These are phyloP conservation scores for Solanum tarijense DNA, from an alignment of 257 asterid species.

Conservation along the genomic window DNA sequence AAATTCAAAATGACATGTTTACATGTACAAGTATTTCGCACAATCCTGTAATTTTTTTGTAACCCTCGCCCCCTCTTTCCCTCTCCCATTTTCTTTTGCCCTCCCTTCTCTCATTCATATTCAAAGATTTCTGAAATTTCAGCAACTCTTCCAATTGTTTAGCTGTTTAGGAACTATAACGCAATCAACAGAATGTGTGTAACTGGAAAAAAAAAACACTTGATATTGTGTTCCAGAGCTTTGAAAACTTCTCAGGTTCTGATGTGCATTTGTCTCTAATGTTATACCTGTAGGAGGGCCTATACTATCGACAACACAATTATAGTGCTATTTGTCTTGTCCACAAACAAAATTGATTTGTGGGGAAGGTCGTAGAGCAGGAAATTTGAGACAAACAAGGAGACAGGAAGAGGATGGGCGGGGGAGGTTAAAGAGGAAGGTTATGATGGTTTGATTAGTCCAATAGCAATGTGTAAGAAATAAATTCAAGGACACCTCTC, in stretches of 20 bases:
- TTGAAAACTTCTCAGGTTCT: not conserved
- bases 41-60: not conserved
- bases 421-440: not conserved
- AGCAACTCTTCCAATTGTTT: not conserved
- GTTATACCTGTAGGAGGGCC: not conserved
- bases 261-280: not conserved
- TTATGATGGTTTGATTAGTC: not conserved
- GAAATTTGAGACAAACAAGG: not conserved
- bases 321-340: not conserved
- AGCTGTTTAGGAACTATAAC: not conserved
- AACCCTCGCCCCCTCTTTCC: not conserved
- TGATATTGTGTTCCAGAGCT: not conserved
- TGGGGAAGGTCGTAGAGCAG: not conserved
- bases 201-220: not conserved
- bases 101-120: not conserved
- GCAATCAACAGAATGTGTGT: not conserved
- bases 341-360: not conserved
- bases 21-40: not conserved
- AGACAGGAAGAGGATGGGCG: not conserved
- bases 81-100: accelerated
- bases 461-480: not conserved
- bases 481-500: not conserved
- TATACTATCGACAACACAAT: not conserved
- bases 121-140: not conserved
- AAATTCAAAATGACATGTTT: not conserved